phyloP scores from a whole-genome alignment of 1,284 basidiomycete species.

The Ganoderma multipileum region DNA sequence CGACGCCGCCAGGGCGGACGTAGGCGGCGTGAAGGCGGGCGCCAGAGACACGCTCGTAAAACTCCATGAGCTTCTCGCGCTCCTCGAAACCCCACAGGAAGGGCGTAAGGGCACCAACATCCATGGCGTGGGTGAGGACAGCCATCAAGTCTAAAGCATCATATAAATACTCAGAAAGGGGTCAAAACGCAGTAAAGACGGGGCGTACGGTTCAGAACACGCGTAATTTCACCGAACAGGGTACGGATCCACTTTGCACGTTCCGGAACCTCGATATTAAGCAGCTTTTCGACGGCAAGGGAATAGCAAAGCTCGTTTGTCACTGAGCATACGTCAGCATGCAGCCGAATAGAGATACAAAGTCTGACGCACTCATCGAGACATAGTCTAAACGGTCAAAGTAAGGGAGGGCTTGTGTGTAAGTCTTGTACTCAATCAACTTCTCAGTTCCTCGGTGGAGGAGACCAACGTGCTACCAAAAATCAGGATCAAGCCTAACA shows the following conservation, averaged over 20 bases:
- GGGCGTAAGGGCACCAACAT: slow-evolving; percentile 97
- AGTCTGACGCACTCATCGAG: slow-evolving; percentile 86
- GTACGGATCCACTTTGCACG: slow-evolving; percentile 99
- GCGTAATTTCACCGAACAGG: slow-evolving; percentile 96
- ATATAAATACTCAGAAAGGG: slow-evolving; percentile 1
- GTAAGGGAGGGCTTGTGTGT: slow-evolving; percentile 98
- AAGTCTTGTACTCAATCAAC: slow-evolving; percentile 99
- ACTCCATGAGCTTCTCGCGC: slow-evolving; percentile 99
- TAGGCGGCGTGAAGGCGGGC: slow-evolving; percentile 98
- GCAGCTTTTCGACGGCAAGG: slow-evolving; percentile 96
- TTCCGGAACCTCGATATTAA: slow-evolving; percentile 99
- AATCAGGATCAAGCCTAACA: slow-evolving; percentile 12
- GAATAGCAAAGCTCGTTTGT: slow-evolving; percentile 98
- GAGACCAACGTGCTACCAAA: slow-evolving; percentile 86
- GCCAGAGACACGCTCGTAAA: slow-evolving; percentile 98
- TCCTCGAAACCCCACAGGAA: slow-evolving; percentile 99
- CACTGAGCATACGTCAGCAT: slow-evolving; percentile 57
- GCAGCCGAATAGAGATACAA: neutral
- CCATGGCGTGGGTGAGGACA: slow-evolving; percentile 94
- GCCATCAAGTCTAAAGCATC: slow-evolving; percentile 87
- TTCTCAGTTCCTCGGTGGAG: slow-evolving; percentile 99
- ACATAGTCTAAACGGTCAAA: slow-evolving; percentile 99
- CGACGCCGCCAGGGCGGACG: slow-evolving; percentile 97
- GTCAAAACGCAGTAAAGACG: neutral
- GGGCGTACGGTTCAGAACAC: slow-evolving; percentile 87